Conservation (phyloP, 1,284 basidiomycete genomes). For the Dichomitus squalens region DNA sequence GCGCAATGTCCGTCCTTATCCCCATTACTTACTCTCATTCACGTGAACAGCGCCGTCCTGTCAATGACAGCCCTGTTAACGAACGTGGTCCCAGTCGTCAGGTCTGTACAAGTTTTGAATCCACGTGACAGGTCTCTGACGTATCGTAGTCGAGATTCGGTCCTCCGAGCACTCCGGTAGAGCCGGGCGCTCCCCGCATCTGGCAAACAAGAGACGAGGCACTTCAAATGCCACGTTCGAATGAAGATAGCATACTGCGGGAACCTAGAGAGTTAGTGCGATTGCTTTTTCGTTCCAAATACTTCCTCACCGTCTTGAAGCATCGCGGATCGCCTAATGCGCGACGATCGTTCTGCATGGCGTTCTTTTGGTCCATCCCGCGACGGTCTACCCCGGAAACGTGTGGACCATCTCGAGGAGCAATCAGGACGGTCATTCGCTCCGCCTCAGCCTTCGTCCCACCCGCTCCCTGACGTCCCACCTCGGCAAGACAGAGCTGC, state of each 20-base stretch:
- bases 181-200: background rate
- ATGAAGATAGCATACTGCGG: background rate
- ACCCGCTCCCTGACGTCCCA: background rate
- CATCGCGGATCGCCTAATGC: background rate
- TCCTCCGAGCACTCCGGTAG: background rate
- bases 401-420: background rate
- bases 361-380: background rate
- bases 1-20: background rate
- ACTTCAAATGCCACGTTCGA: background rate
- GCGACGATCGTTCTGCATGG: background rate
- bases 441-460: background rate
- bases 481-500: constrained; percentile 5
- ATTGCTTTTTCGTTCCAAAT: background rate
- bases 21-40: background rate
- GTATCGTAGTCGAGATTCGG: background rate
- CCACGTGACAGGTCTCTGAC: background rate
- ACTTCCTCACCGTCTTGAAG: background rate
- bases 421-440: background rate
- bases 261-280: constrained; percentile 9
- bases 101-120: background rate
- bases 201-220: constrained; percentile 1
- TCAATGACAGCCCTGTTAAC: background rate
- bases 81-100: background rate
- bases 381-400: background rate
- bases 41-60: constrained; percentile 7